Evolutionary conservation across 106 monocot genomes (phyloP).

Genomic region (Dioscorea alata): DNA sequence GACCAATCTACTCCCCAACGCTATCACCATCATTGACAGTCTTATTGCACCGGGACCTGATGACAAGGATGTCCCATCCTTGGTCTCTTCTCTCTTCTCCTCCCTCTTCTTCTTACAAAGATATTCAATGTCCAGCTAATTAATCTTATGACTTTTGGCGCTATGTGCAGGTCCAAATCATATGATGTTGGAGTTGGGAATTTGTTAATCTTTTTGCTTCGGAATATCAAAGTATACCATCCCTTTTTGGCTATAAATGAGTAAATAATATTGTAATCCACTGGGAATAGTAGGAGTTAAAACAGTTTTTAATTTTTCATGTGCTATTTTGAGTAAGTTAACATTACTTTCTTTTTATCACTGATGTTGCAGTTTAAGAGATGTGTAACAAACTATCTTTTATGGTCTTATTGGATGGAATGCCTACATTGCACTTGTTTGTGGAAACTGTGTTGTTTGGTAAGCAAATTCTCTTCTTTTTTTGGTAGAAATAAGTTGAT

Average conservation of each 20-base stretch:
- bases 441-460: slow-evolving; percentile 97
- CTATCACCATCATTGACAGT: too few species aligned
- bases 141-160: slow-evolving; percentile 1
- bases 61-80: too few species aligned
- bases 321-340: slow-evolving; percentile 87
- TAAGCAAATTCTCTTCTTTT: slow-evolving; percentile 24
- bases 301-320: slow-evolving; percentile 96
- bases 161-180: slow-evolving; percentile 87
- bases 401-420: slow-evolving; percentile 76
- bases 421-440: slow-evolving; percentile 95
- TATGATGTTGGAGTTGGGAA: slow-evolving; percentile 95
- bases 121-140: too few species aligned
- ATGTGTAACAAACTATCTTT: not conserved
- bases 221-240: slow-evolving; percentile 1
- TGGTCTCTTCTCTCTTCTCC: too few species aligned
- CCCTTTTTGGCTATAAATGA: slow-evolving; percentile 1
- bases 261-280: slow-evolving; percentile 68
- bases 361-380: too few species aligned
- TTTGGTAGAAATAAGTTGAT: not conserved
- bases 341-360: too few species aligned
- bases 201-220: slow-evolving; percentile 8
- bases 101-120: too few species aligned
- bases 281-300: slow-evolving; percentile 97
- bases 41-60: too few species aligned
- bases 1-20: too few species aligned